phyloP scores from a whole-genome alignment of 2,329 filamentous ascomycete genomes.

The Emericellopsis cladophorae region DNA sequence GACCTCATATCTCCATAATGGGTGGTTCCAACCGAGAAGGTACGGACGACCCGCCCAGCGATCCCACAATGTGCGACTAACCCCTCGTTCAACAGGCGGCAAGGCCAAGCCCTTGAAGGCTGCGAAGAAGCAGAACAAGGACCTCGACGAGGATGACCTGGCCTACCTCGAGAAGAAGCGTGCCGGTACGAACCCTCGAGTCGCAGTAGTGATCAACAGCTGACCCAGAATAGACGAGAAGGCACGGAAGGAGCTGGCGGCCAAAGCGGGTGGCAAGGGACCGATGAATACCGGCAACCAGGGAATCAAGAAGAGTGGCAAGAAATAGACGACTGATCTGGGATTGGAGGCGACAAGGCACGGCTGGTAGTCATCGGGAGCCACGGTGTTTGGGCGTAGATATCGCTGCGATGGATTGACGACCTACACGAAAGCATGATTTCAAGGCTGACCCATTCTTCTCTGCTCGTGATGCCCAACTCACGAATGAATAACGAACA shows the following conservation, averaged over 20 bases:
- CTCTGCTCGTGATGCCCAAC: too few species aligned
- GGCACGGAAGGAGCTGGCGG: constrained; percentile 72
- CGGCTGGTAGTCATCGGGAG: too few species aligned
- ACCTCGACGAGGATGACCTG: constrained; percentile 77
- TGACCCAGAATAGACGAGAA: constrained; percentile 51
- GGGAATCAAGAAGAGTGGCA: constrained; percentile 96
- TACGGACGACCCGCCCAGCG: constrained; percentile 6
- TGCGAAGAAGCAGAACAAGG: constrained; percentile 72
- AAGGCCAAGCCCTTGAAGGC: constrained; percentile 80
- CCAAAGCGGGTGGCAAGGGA: constrained; percentile 76
- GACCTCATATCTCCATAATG: constrained; percentile 12
- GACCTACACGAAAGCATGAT: background rate
- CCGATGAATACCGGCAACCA: constrained; percentile 73
- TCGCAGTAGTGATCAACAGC: background rate
- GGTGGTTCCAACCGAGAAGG: constrained; percentile 26
- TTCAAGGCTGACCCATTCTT: too few species aligned
- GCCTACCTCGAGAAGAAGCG: constrained; percentile 75
- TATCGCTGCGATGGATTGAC: background rate
- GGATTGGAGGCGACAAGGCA: too few species aligned
- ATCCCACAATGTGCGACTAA: constrained; percentile 4
- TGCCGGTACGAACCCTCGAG: constrained; percentile 48
- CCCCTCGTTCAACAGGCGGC: constrained; percentile 43
- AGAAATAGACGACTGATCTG: constrained; percentile 53
- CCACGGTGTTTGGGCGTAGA: too few species aligned
- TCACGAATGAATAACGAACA: too few species aligned